phyloP scores from a whole-genome alignment of 2,329 filamentous ascomycete genomes.

The Hirsutella minnesotensis region DNA sequence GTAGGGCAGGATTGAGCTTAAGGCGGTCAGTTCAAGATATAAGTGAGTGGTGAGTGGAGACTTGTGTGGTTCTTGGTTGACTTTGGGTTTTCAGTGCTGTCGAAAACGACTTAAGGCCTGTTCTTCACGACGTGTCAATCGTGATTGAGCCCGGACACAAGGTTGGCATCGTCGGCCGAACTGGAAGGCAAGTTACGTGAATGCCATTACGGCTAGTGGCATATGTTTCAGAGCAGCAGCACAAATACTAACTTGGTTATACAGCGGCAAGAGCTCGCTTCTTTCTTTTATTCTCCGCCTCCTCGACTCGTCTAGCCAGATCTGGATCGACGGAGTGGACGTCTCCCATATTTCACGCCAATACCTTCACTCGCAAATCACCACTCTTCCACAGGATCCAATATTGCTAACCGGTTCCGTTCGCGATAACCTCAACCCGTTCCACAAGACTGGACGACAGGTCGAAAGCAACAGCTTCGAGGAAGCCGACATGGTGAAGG shows the following conservation, averaged over 20 bases:
- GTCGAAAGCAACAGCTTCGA: constrained; percentile 9
- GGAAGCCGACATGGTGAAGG: constrained; percentile 4
- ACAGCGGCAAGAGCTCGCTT: constrained; percentile 12
- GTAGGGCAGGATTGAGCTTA: constrained; percentile 6
- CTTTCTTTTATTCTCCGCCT: not conserved
- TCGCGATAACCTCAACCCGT: not conserved
- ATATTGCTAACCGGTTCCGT: constrained; percentile 7
- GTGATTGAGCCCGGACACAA: constrained; percentile 9
- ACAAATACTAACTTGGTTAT: not conserved
- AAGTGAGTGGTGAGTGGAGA: constrained; percentile 7
- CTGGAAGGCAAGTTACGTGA: constrained; percentile 7
- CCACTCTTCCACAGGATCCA: constrained; percentile 18
- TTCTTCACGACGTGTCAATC: constrained; percentile 6
- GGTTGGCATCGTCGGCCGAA: constrained; percentile 10
- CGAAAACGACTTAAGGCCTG: not conserved
- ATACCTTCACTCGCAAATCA: constrained; percentile 15
- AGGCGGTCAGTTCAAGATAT: constrained; percentile 6
- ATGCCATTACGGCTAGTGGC: no score
- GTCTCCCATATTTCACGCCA: constrained; percentile 11
- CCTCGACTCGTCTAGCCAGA: not conserved
- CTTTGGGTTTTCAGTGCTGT: not conserved
- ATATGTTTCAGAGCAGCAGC: no score
- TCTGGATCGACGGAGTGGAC: constrained; percentile 16
- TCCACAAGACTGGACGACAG: not conserved
- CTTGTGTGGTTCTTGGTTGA: constrained; percentile 1